Evolutionary conservation across 108 stramenopile species (phyloP), one percentile per base, ranked within the genome.

Genomic region (Skeletonema tropicum): DNA sequence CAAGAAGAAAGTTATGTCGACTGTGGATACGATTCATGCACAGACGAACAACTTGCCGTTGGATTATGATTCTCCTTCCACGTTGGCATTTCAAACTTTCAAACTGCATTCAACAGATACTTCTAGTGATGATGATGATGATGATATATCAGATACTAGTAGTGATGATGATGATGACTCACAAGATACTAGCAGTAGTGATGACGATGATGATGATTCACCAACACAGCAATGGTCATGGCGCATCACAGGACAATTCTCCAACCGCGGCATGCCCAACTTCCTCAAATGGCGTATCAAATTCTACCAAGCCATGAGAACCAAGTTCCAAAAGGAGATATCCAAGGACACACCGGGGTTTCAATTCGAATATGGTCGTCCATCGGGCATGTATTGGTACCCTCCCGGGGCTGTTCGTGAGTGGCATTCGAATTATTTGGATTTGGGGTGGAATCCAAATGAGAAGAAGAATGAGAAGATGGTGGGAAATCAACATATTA

Each of bases 331-430:
- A 59, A 3, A 45, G 11, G 36, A 49, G 5, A 30, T 77, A 17
- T 36, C 30, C 31, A 32, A 49, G 29, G 19, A 13, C 0, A 30
- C 57, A 29, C 39, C 73, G 2, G 39, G 41, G 21, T 67, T 66
- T 35, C 33, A 48, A 13, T 71, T 65, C 13, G 59, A 60, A 15
- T 57, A 66, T 42, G 80, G 80, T 10, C 49, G 80, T 49, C 80
- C 29, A 33, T 82, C 74, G 1, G 80, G 80, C 0, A 75, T 82
- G 74, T 82, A 75, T 59, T 82, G 80, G 80, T 82, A 82, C 45
- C 74, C 80, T 26, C 80, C 80, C 21, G 80, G 80, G 30, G 69
- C 62, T 13, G 74, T 82, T 32, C 35, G 80, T 13, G 80, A 82
- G 31, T 82, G 80, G 80, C 80, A 82, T 61, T 71, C 32, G 30